Percentiles rank a stretch among this genome's conserved stretches.
phyloP scores from a whole-genome alignment of 805 yeast genomes.

The Pichia sporocuriosa region DNA sequence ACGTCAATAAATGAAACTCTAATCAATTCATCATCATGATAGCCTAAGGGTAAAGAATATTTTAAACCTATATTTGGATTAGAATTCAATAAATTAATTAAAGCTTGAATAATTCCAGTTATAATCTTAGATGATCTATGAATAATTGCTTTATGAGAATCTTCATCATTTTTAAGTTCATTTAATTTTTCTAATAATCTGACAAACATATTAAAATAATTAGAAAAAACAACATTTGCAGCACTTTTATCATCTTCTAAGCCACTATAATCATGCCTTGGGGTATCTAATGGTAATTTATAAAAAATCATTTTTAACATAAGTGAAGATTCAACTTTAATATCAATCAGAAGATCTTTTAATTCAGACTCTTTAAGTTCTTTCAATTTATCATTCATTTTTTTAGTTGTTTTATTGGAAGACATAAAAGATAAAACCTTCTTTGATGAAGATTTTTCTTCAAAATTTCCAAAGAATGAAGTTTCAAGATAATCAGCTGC shows the following conservation, averaged over 20 bases:
- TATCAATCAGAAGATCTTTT: constrained; percentile 25
- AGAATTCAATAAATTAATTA: constrained; percentile 62
- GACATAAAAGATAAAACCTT: constrained; percentile 4
- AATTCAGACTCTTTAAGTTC: constrained; percentile 22
- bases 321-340: constrained; percentile 46
- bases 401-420: neutral
- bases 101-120: constrained; percentile 56
- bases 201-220: constrained; percentile 58
- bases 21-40: constrained; percentile 57
- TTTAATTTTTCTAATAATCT: constrained; percentile 44
- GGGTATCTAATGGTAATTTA: constrained; percentile 53
- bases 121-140: constrained; percentile 53
- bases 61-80: constrained; percentile 74
- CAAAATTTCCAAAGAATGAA: constrained; percentile 24
- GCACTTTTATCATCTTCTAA: constrained; percentile 21
- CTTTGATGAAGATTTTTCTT: neutral
- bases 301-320: constrained; percentile 50
- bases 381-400: constrained; percentile 10
- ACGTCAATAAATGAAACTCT: constrained; percentile 71
- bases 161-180: constrained; percentile 8
- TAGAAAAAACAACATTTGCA: constrained; percentile 53
- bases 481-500: constrained; percentile 31
- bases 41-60: constrained; percentile 72
- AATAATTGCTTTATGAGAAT: constrained; percentile 23
- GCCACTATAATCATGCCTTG: constrained; percentile 37